phyloP scores from a whole-genome alignment of 1,284 basidiomycete genomes.

The Polyporus tsugae region DNA sequence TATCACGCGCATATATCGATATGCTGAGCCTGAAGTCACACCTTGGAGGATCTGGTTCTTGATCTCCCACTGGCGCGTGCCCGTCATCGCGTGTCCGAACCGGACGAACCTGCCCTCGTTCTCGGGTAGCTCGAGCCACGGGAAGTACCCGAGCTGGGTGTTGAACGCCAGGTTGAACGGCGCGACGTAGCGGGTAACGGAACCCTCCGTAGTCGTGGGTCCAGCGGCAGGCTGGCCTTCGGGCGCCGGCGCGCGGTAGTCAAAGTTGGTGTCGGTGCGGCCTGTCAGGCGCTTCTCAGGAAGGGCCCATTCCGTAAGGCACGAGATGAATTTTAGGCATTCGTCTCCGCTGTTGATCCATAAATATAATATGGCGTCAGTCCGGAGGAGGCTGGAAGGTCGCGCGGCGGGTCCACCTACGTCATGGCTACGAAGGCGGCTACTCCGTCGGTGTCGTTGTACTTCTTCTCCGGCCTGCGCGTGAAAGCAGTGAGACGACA shows the following conservation, averaged over 20 bases:
- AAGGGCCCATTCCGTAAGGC: conserved; percentile 29
- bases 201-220: not conserved
- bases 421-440: conserved; percentile 33
- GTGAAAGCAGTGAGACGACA: not conserved
- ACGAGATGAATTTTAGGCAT: conserved; percentile 24
- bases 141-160: conserved; percentile 34
- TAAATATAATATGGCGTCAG: conserved; percentile 31
- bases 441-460: conserved; percentile 37
- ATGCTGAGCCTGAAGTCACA: not conserved
- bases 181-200: conserved; percentile 41
- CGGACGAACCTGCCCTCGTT: conserved; percentile 33
- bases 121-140: conserved; percentile 38
- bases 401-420: conserved; percentile 1
- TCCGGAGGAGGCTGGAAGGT: too few species aligned
- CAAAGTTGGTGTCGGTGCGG: conserved; percentile 13
- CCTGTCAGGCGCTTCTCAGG: conserved; percentile 13
- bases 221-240: not conserved
- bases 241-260: not conserved
- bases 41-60: conserved; percentile 35
- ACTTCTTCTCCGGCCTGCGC: conserved; percentile 35
- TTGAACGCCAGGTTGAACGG: conserved; percentile 40
- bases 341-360: conserved; percentile 26
- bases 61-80: conserved; percentile 35
- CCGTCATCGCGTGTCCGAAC: conserved; percentile 40
- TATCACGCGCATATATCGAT: too few species aligned